Percentiles rank a stretch among this genome's conserved stretches.
These are phyloP conservation scores for Aspergillus novoparasiticus DNA, from an alignment of 2,329 filamentous ascomycete genomes.

Conservation along the genomic window DNA sequence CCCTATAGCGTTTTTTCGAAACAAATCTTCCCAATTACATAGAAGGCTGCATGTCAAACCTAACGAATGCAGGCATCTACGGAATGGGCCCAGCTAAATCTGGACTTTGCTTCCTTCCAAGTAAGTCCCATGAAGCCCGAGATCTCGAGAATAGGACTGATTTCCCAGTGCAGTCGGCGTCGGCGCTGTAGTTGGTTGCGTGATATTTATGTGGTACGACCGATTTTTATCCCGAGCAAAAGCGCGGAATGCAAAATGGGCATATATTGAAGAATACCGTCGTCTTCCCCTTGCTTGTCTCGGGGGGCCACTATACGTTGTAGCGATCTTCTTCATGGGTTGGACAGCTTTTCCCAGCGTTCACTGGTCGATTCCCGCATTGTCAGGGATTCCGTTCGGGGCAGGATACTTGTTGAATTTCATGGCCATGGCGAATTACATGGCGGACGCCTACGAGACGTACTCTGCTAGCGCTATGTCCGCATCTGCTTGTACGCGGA, in stretches of 20 bases:
- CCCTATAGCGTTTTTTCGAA: not conserved
- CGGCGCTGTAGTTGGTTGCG: not conserved
- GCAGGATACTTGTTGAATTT: not conserved
- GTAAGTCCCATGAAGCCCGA: not conserved
- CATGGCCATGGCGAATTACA: not conserved
- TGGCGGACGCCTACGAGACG: constrained; percentile 59
- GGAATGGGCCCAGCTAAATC: not conserved
- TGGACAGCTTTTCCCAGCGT: not conserved
- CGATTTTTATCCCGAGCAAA: not conserved
- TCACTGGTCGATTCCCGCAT: not conserved
- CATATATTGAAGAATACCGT: not conserved
- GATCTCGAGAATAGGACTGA: not conserved
- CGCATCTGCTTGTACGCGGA: constrained; percentile 55
- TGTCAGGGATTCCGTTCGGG: not conserved
- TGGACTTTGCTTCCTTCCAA: constrained; percentile 1
- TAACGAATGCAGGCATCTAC: not conserved
- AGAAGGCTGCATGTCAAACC: not conserved
- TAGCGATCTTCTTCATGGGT: not conserved
- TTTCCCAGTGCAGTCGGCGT: not conserved
- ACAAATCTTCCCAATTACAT: not conserved
- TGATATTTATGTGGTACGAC: constrained; percentile 2
- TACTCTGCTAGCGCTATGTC: constrained; percentile 62
- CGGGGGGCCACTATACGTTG: constrained; percentile 39
- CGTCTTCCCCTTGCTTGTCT: constrained; percentile 66
- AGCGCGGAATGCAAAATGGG: constrained; percentile 1